Evolutionary conservation across 805 yeast species (phyloP).

Genomic region (Zygotorulaspora danielsina): DNA sequence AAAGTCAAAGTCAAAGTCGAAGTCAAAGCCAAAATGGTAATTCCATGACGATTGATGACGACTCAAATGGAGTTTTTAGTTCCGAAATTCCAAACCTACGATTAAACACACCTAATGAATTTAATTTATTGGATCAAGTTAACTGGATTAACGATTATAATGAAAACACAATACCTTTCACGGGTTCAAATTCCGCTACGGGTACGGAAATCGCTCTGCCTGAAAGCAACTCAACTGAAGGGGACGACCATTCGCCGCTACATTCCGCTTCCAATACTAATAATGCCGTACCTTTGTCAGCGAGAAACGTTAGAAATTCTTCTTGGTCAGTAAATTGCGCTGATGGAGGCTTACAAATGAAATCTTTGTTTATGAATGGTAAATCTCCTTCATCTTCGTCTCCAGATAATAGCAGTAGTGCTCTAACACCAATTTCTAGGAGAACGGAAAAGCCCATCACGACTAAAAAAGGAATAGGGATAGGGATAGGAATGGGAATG

Average conservation of each 20-base stretch:
- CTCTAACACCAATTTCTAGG: background rate
- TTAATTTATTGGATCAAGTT: slow-evolving; percentile 23
- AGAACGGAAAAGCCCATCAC: background rate
- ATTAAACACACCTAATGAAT: slow-evolving; percentile 12
- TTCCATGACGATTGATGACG: background rate
- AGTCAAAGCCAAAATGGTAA: background rate
- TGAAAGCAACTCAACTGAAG: slow-evolving; percentile 3
- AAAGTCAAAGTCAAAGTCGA: background rate
- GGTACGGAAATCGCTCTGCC: slow-evolving; percentile 7
- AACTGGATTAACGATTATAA: slow-evolving; percentile 27
- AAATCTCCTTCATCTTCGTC: slow-evolving; percentile 9
- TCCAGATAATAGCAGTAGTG: slow-evolving; percentile 4
- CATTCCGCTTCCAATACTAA: background rate
- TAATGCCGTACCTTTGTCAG: background rate
- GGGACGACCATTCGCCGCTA: slow-evolving; percentile 4
- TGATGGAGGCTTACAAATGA: slow-evolving; percentile 13
- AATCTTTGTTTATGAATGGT: slow-evolving; percentile 10
- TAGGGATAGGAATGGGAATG: background rate
- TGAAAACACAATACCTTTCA: slow-evolving; percentile 8
- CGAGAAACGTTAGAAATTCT: slow-evolving; percentile 6
- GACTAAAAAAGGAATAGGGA: background rate
- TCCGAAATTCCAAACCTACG: slow-evolving; percentile 4
- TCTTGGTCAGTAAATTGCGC: slow-evolving; percentile 13
- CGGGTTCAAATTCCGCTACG: slow-evolving; percentile 8
- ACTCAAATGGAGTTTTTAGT: background rate